A percentile compares a stretch with the other conserved stretches of the same genome.
Conservation (phyloP, 2,329 filamentous ascomycete genomes). For the Trichoderma brevicompactum region DNA sequence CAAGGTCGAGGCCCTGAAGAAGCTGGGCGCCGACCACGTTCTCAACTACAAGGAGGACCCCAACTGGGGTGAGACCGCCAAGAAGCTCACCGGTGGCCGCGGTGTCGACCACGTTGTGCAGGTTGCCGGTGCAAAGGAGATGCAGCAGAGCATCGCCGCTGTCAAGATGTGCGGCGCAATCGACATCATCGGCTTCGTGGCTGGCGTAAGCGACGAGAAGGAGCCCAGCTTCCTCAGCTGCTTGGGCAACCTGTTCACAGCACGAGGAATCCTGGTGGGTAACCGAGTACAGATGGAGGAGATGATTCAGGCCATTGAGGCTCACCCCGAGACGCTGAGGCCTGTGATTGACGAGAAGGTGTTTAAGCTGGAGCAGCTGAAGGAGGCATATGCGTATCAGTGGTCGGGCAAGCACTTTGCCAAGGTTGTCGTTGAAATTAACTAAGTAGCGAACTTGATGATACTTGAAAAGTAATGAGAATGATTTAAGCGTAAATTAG, state of each 20-base stretch:
- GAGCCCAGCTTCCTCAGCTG: constrained; percentile 43
- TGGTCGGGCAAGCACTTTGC: constrained; percentile 46
- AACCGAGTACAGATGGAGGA: constrained; percentile 55
- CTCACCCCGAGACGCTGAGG: constrained; percentile 47
- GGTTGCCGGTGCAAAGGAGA: constrained; percentile 51
- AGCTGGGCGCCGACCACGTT: constrained; percentile 55
- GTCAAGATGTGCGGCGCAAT: constrained; percentile 54
- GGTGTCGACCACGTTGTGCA: constrained; percentile 56
- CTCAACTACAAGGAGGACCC: constrained; percentile 54
- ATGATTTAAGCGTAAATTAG: background rate
- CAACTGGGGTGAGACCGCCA: constrained; percentile 52
- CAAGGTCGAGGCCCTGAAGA: constrained; percentile 50
- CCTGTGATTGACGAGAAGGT: constrained; percentile 49
- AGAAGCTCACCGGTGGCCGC: constrained; percentile 47
- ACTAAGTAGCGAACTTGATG: constrained; percentile 10
- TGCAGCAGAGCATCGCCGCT: constrained; percentile 51
- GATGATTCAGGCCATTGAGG: constrained; percentile 56
- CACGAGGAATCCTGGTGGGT: constrained; percentile 53
- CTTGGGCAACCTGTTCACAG: constrained; percentile 44
- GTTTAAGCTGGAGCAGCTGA: constrained; percentile 51
- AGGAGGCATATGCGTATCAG: constrained; percentile 51
- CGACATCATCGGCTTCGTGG: constrained; percentile 46
- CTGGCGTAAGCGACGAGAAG: constrained; percentile 33
- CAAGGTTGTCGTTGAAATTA: constrained; percentile 45
- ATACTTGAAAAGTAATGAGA: background rate